Conservation (phyloP, 2,329 filamentous ascomycete genomes). For the Fusarium zealandicum region DNA sequence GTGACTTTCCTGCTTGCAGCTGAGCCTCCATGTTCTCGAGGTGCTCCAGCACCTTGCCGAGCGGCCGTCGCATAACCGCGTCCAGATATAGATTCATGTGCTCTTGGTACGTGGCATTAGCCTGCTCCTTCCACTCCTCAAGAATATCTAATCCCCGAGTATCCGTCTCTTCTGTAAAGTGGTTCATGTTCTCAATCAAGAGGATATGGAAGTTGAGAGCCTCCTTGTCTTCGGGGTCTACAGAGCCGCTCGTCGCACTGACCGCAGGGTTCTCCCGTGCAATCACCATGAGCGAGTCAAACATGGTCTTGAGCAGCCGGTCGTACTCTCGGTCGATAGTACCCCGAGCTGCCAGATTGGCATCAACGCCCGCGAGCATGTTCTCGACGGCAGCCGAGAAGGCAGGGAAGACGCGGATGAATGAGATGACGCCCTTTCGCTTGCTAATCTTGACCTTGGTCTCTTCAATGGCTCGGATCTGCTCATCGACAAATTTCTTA, state of each 20-base stretch:
- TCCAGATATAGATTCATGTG: constrained; percentile 88
- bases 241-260: constrained; percentile 52
- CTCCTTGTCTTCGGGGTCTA: constrained; percentile 86
- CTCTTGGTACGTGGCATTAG: constrained; percentile 79
- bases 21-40: constrained; percentile 86
- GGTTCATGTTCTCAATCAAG: constrained; percentile 98
- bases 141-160: constrained; percentile 76
- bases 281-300: constrained; percentile 95
- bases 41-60: constrained; percentile 91
- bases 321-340: constrained; percentile 88
- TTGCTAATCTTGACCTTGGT: constrained; percentile 99
- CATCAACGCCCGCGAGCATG: constrained; percentile 71
- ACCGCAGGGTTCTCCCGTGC: constrained; percentile 72
- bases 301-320: constrained; percentile 92
- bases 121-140: constrained; percentile 82
- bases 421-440: constrained; percentile 93
- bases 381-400: constrained; percentile 86
- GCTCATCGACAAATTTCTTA: constrained; percentile 89
- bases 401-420: constrained; percentile 90
- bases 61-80: constrained; percentile 84
- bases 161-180: constrained; percentile 92
- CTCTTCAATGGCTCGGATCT: constrained; percentile 94
- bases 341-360: constrained; percentile 69
- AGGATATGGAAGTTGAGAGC: constrained; percentile 97
- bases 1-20: constrained; percentile 64